Evolutionary conservation across 306 rosid genomes (phyloP), one percentile per base, ranked within the genome.

Genomic region (Castanea mollissima): DNA sequence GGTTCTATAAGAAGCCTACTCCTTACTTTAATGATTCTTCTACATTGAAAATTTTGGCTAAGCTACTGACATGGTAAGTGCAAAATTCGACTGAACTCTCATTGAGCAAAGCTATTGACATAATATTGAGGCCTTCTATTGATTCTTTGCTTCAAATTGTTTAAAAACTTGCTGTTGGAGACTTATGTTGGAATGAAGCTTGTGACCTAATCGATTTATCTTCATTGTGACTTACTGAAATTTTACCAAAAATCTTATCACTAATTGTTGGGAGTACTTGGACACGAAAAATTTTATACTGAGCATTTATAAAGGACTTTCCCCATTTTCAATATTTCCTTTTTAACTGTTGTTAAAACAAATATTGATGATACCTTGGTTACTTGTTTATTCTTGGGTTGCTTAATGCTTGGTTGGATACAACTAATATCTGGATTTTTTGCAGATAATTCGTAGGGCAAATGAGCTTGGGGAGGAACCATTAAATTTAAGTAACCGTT

Each of bases 381-480:
- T 60, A 56, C 65, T 74, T 79, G 19, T 70, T 25, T 52, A 19
- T 20, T 76, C 68, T 67, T 60, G 55, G 59, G 55, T 58, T 46
- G n/a, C 72, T 58, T 55, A 71, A 27, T 83, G 78, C 82, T 76
- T 68, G 58, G 79, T 14, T 65, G 21, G 74, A 76, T 74, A 69
- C 60, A 69, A 60, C 81, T 86, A 81, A 84, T 78, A 64, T 71
- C 35, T 79, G 70, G 81, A 85, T 59, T 58, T 80, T 58, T 1
- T 83, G 86, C 93, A 93, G 99, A 95, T 95, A 75, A 93, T 93
- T 77, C 88, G 86, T 69, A 94, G 93, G 27, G 94, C 98, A 62
- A 93, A 91, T 89, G 96, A 95, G 76, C 72, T 69, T 58, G 96
- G 93, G 25, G 98, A 93, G 80, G 90, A 95, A 79, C 99, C 97